Conservation (phyloP, 495 filamentous ascomycete genomes). For the Xylaria longipes region DNA sequence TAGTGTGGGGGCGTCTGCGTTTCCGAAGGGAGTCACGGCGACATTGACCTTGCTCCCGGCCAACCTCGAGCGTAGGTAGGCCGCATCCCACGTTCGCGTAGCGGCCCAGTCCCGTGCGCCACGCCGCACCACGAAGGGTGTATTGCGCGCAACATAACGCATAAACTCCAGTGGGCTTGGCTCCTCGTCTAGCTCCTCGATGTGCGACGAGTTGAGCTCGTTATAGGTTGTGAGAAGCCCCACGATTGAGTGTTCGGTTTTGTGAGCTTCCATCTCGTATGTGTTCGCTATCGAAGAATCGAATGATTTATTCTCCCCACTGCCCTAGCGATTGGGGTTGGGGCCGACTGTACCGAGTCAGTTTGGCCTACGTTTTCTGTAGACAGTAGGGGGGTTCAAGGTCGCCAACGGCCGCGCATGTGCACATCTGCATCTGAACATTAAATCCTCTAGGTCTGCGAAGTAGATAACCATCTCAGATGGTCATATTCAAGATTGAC, state of each 20-base stretch:
- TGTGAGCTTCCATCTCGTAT: constrained; percentile 19
- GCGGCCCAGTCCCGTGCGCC: constrained; percentile 66
- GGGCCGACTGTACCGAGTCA: constrained; percentile 7
- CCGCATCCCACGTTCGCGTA: constrained; percentile 61
- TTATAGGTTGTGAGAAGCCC: constrained; percentile 69
- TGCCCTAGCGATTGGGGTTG: neutral
- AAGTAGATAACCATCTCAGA: constrained; percentile 7
- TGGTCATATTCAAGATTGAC: neutral
- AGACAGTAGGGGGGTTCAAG: neutral
- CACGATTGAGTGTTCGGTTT: constrained; percentile 45
- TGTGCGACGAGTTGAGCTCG: constrained; percentile 64
- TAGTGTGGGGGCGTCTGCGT: constrained; percentile 65
- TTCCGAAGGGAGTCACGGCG: constrained; percentile 72
- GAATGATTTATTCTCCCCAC: constrained; percentile 10
- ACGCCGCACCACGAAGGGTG: constrained; percentile 70
- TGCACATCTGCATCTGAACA: neutral
- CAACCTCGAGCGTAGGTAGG: constrained; percentile 60
- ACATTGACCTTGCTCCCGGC: constrained; percentile 64
- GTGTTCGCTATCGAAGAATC: neutral
- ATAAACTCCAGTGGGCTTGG: constrained; percentile 77
- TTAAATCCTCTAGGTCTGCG: neutral
- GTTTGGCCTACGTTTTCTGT: constrained; percentile 4
- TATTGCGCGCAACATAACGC: constrained; percentile 69
- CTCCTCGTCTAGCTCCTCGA: constrained; percentile 64
- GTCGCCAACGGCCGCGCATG: neutral